Evolutionary conservation across 495 filamentous ascomycete species (phyloP), one percentile per base, ranked within the genome.

Genomic region (Hypomontagnella monticulosa): DNA sequence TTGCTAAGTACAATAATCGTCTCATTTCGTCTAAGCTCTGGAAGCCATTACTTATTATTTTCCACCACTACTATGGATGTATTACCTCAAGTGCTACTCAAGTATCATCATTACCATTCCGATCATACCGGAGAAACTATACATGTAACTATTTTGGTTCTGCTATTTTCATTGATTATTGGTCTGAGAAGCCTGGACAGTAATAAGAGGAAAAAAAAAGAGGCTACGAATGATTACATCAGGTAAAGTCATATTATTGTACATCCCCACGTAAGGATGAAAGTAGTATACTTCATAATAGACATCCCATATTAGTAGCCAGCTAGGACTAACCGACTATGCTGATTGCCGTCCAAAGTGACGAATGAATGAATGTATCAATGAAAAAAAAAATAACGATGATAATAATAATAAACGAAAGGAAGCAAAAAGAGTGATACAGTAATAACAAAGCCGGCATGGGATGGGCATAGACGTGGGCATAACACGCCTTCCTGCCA

Each of bases 371-470:
- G 52, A 23, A 40, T 46, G 27, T 49, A 56, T 54, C 30, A 47
- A 19, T 23, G 27, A 38, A 49, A 47, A 10, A 56, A 36, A 37
- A 3, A 27, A 27, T 6, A 27, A 27, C 23, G 23, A 27, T n/a
- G 12, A 52, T 33, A 23, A 0, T 38, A 15, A 15, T 32, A 42
- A 38, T 46, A 30, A 42, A 43, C 9, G 47, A 63, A 56, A 52
- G 41, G 37, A 42, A 59, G 10, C 12, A 30, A 19, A 8, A 34
- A 9, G 14, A 59, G 53, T 67, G 64, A 62, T 67, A 61, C 58
- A 67, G 64, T 63, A 63, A 67, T 67, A 62, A 67, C 57, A 67
- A 61, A 61, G 52, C 57, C 57, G 50, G 50, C 44, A 53, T n/a
- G 34, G 19, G 40, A 48, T 48, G 30, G 19, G 19, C 53, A 48